A percentile compares a stretch with the other conserved stretches of the same genome.
Evolutionary conservation across 768 basidiomycete species (phyloP).

Genomic region (Terana coerulea): DNA sequence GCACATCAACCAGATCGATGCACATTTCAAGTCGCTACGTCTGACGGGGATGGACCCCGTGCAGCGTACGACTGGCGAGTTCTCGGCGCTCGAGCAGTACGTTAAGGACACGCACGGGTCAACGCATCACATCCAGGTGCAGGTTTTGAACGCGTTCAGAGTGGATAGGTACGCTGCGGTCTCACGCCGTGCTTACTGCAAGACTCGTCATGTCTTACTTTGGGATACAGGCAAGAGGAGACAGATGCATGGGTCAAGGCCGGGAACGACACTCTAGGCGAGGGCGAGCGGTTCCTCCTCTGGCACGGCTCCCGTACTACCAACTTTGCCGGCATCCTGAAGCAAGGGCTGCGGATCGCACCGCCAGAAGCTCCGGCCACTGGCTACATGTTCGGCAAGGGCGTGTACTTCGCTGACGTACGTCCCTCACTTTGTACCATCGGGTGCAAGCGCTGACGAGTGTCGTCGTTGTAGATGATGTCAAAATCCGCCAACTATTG

Average conservation of each 20-base stretch:
- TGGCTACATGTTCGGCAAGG: constrained; percentile 67
- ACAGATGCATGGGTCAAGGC: constrained; percentile 40
- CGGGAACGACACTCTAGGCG: constrained; percentile 38
- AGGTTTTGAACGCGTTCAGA: constrained; percentile 45
- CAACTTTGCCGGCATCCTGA: constrained; percentile 62
- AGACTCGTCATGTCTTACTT: neutral
- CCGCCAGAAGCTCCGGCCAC: constrained; percentile 44
- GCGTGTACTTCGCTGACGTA: constrained; percentile 62
- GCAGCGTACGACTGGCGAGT: constrained; percentile 38
- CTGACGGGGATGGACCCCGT: constrained; percentile 52
- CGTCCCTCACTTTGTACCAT: constrained; percentile 13
- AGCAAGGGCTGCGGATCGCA: constrained; percentile 60
- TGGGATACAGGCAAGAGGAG: constrained; percentile 33
- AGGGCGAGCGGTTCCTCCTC: constrained; percentile 51
- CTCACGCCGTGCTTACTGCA: neutral
- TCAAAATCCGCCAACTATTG: constrained; percentile 55
- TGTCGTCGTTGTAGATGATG: constrained; percentile 44
- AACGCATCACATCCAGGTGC: constrained; percentile 47
- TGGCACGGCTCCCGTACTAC: constrained; percentile 65
- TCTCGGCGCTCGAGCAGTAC: constrained; percentile 44
- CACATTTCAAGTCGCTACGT: constrained; percentile 48
- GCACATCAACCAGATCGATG: constrained; percentile 52
- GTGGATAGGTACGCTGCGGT: constrained; percentile 56
- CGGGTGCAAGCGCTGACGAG: neutral
- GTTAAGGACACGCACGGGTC: constrained; percentile 51